Base-by-base conservation (phyloP, 2,329 filamentous ascomycete genomes). In the Cercospora canescens region DNA sequence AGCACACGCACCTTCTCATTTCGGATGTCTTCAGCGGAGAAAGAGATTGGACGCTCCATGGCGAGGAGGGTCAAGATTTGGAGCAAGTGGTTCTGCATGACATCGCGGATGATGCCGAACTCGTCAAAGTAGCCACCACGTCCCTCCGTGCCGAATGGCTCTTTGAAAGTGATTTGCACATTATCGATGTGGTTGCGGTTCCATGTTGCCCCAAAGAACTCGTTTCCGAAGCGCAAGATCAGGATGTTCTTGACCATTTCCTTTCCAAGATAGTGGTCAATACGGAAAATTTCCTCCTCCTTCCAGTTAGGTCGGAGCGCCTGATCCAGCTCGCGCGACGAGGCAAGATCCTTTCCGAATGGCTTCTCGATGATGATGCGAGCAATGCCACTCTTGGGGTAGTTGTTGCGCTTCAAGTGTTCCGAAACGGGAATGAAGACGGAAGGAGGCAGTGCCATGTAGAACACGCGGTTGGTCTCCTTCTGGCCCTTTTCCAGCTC, bases 241-340 rank as follows among this genome's bases (percentile, higher is more conserved):
- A 99, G 87, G 73, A 99, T 96, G 83, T 99, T 99, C 89, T 99
- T 99, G 76, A 99, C 95, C 95, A 99, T 99, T 83, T 99, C 95
- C 87, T 99, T 99, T 76, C 96, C 96, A 56, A 99, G 88, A 81
- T 99, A 99, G 84, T 99, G 95, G 80, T 99, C 95, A 76, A 99
- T 99, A 78, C 95, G 93, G 89, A 96, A 99, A 73, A 99, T 90
- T 83, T 99, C 95, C 62, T 98, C 94, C 82, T 99, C 96, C 77
- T 92, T 95, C 96, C 95, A 99, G 83, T 99, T 93, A 50, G 95
- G 95, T 78, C 94, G 92, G 70, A 99, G 88, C 7, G 95, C 96
- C 80, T 92, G 93, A 79, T 98, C 94, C 68, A 99, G 88, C 81
- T 97, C 93, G 67, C 95, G 90, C 62, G 95, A 98, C 83, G 94